phyloP scores from a whole-genome alignment of 164 flowering plant genomes.

The Aristolochia californica region DNA sequence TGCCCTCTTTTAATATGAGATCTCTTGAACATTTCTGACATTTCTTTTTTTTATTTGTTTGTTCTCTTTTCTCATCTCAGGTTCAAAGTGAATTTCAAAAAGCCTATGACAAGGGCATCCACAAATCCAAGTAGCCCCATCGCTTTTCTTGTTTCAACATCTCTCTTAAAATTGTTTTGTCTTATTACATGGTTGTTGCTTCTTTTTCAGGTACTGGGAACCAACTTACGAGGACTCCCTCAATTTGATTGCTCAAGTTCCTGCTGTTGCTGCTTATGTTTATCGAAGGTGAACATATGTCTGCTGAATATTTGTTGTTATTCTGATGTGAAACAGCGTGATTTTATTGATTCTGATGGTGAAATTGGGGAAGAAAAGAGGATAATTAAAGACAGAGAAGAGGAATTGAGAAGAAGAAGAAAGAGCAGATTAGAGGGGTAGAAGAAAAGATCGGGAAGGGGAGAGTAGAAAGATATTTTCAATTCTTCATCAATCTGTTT shows the following conservation, averaged over 20 bases:
- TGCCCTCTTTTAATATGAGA: neutral
- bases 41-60: neutral
- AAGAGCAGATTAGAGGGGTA: no score
- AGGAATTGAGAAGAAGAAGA: no score
- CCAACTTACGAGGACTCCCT: conserved; percentile 91
- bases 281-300: conserved; percentile 72
- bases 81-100: conserved; percentile 96
- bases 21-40: neutral
- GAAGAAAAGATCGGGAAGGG: no score
- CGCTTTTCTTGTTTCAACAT: conserved; percentile 2
- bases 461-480: no score
- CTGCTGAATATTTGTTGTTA: no score
- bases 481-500: no score
- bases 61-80: conserved; percentile 26
- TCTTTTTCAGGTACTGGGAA: conserved; percentile 79
- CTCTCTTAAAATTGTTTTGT: neutral
- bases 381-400: no score
- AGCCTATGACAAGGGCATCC: conserved; percentile 91
- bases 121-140: conserved; percentile 56
- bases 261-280: conserved; percentile 76
- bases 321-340: no score
- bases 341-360: no score
- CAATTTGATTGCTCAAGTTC: conserved; percentile 83
- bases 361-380: no score
- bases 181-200: neutral